Conservation (phyloP, 768 basidiomycete species). For the Lactarius vividus region DNA sequence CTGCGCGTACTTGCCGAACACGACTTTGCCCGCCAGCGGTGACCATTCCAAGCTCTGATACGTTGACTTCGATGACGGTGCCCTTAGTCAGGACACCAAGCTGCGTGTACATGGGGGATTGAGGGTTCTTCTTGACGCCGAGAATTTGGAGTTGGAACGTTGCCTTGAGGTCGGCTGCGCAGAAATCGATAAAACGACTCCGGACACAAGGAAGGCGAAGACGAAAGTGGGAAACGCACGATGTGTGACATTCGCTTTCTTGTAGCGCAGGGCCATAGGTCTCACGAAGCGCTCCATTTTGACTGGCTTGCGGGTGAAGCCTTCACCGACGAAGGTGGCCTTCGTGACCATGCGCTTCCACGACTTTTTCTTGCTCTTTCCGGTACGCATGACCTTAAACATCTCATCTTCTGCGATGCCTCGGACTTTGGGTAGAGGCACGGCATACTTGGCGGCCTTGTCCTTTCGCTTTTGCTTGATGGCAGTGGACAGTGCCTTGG, state of each 20-base stretch:
- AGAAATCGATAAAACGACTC: neutral
- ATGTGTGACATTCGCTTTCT: conserved; percentile 98
- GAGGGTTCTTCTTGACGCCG: conserved; percentile 99
- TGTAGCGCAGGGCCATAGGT: conserved; percentile 96
- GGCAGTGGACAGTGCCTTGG: conserved; percentile 91
- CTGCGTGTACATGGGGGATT: conserved; percentile 96
- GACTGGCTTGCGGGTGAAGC: conserved; percentile 96
- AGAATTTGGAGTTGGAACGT: conserved; percentile 98
- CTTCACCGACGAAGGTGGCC: conserved; percentile 97
- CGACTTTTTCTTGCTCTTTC: conserved; percentile 91
- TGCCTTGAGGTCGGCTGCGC: conserved; percentile 90
- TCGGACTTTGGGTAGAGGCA: conserved; percentile 93
- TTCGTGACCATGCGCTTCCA: conserved; percentile 99
- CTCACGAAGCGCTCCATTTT: conserved; percentile 98
- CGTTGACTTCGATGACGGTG: conserved; percentile 97
- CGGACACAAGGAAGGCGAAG: neutral
- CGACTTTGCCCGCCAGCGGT: conserved; percentile 96
- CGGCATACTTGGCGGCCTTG: conserved; percentile 97
- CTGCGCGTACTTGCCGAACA: conserved; percentile 92
- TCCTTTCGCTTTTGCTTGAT: conserved; percentile 99
- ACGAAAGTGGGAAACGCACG: conserved; percentile 50
- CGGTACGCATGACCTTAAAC: conserved; percentile 99
- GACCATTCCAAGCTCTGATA: conserved; percentile 97
- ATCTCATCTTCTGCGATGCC: conserved; percentile 99
- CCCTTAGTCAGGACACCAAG: conserved; percentile 98